These are phyloP conservation scores for Brassica nigra DNA, from an alignment of 345 rosid genomes.

Conservation along the genomic window DNA sequence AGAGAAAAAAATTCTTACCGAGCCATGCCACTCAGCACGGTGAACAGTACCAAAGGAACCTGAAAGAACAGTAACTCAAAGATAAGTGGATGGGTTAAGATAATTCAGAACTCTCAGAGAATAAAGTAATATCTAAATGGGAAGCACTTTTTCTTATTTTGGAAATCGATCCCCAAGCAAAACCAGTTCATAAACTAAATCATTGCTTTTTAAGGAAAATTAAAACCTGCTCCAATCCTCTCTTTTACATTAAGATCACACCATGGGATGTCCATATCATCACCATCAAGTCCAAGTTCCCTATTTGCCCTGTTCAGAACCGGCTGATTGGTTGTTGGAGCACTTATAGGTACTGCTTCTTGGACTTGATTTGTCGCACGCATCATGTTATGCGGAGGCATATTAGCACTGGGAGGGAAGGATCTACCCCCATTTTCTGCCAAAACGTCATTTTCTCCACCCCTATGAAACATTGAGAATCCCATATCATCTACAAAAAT, in stretches of 20 bases:
- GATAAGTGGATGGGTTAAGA: conserved; percentile 23
- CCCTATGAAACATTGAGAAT: conserved; percentile 57
- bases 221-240: conserved; percentile 96
- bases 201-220: neutral
- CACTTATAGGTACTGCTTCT: conserved; percentile 49
- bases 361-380: conserved; percentile 47
- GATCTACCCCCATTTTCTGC: conserved; percentile 50
- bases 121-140: conserved; percentile 6
- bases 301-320: conserved; percentile 49
- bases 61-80: conserved; percentile 49
- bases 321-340: conserved; percentile 48
- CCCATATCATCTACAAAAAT: conserved; percentile 51
- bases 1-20: conserved; percentile 58
- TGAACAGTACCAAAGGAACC: conserved; percentile 99
- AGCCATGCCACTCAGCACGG: conserved; percentile 99
- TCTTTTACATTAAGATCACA: conserved; percentile 84
- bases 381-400: conserved; percentile 51
- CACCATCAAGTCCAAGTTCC: conserved; percentile 71
- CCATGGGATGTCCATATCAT: conserved; percentile 93
- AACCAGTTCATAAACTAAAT: conserved; percentile 9
- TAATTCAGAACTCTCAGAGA: conserved; percentile 4
- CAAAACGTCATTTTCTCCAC: conserved; percentile 52
- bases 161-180: conserved; percentile 2
- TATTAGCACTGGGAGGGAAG: conserved; percentile 29
- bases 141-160: neutral